Evolutionary conservation across 2,329 filamentous ascomycete species (phyloP).

Genomic region (Phyllosticta capitalensis): DNA sequence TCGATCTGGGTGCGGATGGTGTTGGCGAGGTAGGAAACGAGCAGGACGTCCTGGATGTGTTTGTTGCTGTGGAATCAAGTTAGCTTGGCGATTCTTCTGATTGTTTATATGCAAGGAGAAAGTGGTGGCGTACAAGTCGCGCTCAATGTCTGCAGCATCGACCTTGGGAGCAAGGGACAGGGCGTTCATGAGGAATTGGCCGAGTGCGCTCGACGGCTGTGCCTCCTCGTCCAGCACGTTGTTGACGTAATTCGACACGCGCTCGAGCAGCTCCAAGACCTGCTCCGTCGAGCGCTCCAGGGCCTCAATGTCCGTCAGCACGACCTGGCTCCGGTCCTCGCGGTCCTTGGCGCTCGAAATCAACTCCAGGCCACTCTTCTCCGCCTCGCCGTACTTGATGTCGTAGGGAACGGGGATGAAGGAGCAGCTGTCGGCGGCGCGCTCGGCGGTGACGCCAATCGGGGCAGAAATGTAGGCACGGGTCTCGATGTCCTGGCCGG

Average conservation of each 20-base stretch:
- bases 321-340: constrained; percentile 61
- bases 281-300: constrained; percentile 79
- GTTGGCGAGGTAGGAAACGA: constrained; percentile 97
- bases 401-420: constrained; percentile 97
- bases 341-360: constrained; percentile 72
- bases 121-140: constrained; percentile 62
- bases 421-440: constrained; percentile 88
- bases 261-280: constrained; percentile 80
- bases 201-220: constrained; percentile 79
- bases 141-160: constrained; percentile 78
- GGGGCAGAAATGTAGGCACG: constrained; percentile 92
- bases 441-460: constrained; percentile 88
- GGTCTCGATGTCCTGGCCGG: constrained; percentile 80
- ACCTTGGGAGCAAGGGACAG: constrained; percentile 93
- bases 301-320: constrained; percentile 82
- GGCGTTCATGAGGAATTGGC: constrained; percentile 91
- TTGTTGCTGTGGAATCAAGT: constrained; percentile 60
- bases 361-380: constrained; percentile 69
- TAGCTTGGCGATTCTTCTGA: constrained; percentile 19
- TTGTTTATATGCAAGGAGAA: background rate
- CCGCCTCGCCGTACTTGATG: constrained; percentile 76
- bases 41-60: constrained; percentile 97
- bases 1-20: constrained; percentile 99
- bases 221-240: constrained; percentile 90
- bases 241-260: constrained; percentile 84